These are phyloP conservation scores for Cyclocybe cylindracea DNA, from an alignment of 768 basidiomycete genomes.

Conservation along the genomic window DNA sequence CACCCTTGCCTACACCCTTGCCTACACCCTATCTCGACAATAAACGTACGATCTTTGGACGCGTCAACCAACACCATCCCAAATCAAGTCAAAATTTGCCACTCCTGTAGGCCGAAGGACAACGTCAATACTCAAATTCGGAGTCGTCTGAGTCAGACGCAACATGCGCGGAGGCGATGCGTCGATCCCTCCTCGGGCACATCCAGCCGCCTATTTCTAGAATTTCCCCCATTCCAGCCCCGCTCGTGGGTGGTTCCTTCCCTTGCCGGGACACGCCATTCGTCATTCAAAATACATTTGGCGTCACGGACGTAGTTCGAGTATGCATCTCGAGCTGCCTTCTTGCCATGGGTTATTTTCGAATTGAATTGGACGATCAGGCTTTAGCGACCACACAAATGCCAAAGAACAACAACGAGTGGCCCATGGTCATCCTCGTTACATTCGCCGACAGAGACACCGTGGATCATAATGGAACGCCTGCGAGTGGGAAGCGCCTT, in stretches of 20 bases:
- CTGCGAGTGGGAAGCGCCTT: not conserved
- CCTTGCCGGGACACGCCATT: not conserved
- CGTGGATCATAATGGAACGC: not conserved
- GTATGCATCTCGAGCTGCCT: not conserved
- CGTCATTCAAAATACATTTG: constrained; percentile 4
- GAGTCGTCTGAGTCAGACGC: constrained; percentile 30
- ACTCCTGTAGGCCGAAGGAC: constrained; percentile 56
- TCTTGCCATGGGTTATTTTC: not conserved
- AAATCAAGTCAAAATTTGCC: constrained; percentile 1
- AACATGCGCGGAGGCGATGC: not conserved
- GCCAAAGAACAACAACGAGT: not conserved
- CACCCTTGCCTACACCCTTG: constrained; percentile 68
- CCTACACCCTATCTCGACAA: constrained; percentile 85
- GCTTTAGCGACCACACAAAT: constrained; percentile 1
- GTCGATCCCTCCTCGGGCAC: too few relatives aligned
- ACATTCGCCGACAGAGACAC: constrained; percentile 17
- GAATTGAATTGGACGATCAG: not conserved
- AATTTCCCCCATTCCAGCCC: not conserved
- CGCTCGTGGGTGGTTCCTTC: constrained; percentile 1
- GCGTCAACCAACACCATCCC: constrained; percentile 52
- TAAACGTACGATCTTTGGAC: constrained; percentile 89
- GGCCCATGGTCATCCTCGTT: not conserved
- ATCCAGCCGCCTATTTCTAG: not conserved
- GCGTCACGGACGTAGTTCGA: too few relatives aligned
- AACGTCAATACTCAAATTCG: constrained; percentile 88